Evolutionary conservation across 495 filamentous ascomycete species (phyloP).

Genomic region (Penicillium bialowiezense): DNA sequence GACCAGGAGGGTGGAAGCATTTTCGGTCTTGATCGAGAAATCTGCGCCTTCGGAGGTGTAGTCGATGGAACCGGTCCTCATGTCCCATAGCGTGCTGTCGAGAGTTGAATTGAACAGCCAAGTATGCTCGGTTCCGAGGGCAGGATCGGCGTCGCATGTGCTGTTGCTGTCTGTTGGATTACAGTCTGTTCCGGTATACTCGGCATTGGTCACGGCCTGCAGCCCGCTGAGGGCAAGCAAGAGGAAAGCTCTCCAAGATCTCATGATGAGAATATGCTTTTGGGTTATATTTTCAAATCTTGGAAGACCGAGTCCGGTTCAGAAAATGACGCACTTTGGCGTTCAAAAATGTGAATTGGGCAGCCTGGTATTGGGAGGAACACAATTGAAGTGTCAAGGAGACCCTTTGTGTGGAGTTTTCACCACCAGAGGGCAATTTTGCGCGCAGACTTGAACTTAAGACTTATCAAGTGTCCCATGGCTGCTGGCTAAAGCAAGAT

Average conservation of each 20-base stretch:
- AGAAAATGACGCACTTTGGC: neutral
- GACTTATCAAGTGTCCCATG: neutral
- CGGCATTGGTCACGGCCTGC: neutral
- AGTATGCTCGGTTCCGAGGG: conserved; percentile 68
- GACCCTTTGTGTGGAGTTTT: neutral
- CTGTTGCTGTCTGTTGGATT: conserved; percentile 53
- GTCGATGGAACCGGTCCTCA: conserved; percentile 56
- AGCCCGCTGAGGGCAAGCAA: neutral
- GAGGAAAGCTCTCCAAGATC: neutral
- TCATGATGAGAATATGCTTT: no score
- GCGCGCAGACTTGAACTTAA: neutral
- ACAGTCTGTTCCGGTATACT: conserved; percentile 44
- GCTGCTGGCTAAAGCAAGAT: neutral
- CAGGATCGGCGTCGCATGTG: conserved; percentile 68
- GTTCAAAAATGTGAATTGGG: neutral
- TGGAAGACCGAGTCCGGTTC: no score
- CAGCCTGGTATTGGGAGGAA: neutral
- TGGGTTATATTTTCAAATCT: no score
- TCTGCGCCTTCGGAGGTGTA: conserved; percentile 60
- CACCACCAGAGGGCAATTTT: no score
- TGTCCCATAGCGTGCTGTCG: conserved; percentile 58
- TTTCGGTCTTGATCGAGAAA: conserved; percentile 62
- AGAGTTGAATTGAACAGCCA: conserved; percentile 76
- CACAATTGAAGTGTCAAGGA: neutral
- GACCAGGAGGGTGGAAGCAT: conserved; percentile 45